A percentile compares a stretch with the other conserved stretches of the same genome.
phyloP scores from a whole-genome alignment of 352 stramenopile species.

The Chloridella minuta region DNA sequence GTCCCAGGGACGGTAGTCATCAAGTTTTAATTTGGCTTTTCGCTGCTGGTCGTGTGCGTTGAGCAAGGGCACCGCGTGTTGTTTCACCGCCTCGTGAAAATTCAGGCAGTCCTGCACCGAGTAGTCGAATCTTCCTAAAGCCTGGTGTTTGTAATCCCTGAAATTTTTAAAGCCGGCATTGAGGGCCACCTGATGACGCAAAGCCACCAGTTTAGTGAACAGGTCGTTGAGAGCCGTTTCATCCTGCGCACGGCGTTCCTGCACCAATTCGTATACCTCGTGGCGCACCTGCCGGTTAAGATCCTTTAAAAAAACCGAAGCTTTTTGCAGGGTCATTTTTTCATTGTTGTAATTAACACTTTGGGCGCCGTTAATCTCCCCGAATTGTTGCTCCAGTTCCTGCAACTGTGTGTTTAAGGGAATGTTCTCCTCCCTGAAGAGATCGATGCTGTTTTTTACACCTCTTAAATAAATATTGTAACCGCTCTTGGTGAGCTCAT shows the following conservation, averaged over 20 bases:
- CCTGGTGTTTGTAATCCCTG: not conserved
- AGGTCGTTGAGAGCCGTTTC: not conserved
- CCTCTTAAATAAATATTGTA: not conserved
- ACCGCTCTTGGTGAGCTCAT: not conserved
- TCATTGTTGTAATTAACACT: not conserved
- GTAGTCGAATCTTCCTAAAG: not conserved
- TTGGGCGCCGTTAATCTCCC: not conserved
- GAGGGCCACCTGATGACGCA: not conserved
- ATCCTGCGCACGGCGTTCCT: not conserved
- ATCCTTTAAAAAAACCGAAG: not conserved
- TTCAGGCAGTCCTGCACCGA: not conserved
- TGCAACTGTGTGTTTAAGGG: not conserved
- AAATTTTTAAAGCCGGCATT: not conserved
- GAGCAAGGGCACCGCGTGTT: not conserved
- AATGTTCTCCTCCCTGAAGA: constrained; percentile 1
- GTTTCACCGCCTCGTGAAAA: not conserved
- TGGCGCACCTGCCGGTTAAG: not conserved
- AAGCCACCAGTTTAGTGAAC: not conserved
- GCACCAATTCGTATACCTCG: not conserved
- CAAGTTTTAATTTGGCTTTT: not conserved
- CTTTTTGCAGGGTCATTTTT: not conserved
- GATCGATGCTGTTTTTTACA: not conserved
- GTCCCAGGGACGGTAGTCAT: not conserved
- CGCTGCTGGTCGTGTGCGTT: not conserved
- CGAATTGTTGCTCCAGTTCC: not conserved